Conservation (phyloP, 371 early-diverging fungal genomes). For the Circinella minor region DNA sequence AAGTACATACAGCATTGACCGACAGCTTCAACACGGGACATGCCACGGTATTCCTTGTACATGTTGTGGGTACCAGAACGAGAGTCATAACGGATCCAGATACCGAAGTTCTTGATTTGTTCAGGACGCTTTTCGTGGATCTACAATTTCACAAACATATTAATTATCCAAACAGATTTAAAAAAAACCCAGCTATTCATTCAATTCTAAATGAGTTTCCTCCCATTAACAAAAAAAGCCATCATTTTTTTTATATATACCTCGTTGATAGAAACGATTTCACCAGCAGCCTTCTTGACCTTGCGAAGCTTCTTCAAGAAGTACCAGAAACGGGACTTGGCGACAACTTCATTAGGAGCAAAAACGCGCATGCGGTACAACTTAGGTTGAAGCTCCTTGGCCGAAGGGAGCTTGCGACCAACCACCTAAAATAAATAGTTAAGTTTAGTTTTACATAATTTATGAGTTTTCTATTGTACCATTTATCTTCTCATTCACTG, state of each 20-base stretch:
- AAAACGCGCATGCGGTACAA: slow-evolving; percentile 98
- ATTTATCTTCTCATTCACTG: not conserved
- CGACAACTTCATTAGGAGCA: slow-evolving; percentile 96
- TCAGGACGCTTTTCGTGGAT: slow-evolving; percentile 92
- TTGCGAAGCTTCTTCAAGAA: slow-evolving; percentile 96
- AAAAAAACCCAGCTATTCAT: too few relatives aligned
- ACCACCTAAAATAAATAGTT: slow-evolving; percentile 37
- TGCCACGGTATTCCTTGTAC: slow-evolving; percentile 99
- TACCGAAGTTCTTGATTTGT: slow-evolving; percentile 97
- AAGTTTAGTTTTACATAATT: slow-evolving; percentile 8
- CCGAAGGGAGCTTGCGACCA: slow-evolving; percentile 91
- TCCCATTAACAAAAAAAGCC: not conserved
- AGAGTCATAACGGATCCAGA: slow-evolving; percentile 98
- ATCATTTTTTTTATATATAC: slow-evolving; percentile 36
- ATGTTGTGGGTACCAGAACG: slow-evolving; percentile 99
- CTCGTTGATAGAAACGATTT: slow-evolving; percentile 96
- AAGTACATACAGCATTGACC: slow-evolving; percentile 71
- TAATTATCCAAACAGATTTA: too few relatives aligned
- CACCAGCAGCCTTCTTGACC: slow-evolving; percentile 96
- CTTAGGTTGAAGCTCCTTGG: slow-evolving; percentile 91
- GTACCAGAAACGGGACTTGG: slow-evolving; percentile 99
- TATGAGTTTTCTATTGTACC: too few relatives aligned
- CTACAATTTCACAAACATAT: slow-evolving; percentile 32
- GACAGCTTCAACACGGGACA: slow-evolving; percentile 93
- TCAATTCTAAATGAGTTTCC: too few relatives aligned